Conservation (phyloP, 2,329 filamentous ascomycete genomes). For the Xylaria arbuscula region DNA sequence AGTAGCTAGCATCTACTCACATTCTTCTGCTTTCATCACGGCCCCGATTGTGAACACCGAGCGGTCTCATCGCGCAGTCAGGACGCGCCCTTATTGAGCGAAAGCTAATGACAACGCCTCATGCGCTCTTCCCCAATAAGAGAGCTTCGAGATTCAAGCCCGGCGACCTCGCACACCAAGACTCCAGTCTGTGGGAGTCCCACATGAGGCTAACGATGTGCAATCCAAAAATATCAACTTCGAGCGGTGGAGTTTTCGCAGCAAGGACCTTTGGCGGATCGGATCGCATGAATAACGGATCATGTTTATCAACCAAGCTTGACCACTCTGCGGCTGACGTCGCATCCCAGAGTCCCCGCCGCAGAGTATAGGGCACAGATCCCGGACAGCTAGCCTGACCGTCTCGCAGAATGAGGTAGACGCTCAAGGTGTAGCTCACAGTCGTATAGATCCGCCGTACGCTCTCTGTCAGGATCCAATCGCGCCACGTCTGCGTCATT, state of each 20-base stretch:
- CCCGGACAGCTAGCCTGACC: conserved; percentile 6
- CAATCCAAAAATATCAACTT: conserved; percentile 12
- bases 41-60: too few species aligned
- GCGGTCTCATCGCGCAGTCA: too few species aligned
- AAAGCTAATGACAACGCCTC: too few species aligned
- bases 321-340: conserved; percentile 10
- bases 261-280: conserved; percentile 11
- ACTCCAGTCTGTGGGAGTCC: conserved; percentile 16
- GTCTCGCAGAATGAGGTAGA: conserved; percentile 19
- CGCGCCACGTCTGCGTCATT: neutral
- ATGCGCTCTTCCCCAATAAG: too few species aligned
- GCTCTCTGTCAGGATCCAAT: conserved; percentile 20
- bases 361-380: too few species aligned
- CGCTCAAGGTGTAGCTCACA: conserved; percentile 1
- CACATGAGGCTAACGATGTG: conserved; percentile 18
- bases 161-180: conserved; percentile 11
- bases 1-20: too few species aligned
- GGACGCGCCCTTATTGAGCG: too few species aligned
- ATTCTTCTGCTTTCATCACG: too few species aligned
- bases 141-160: neutral
- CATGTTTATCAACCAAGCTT: neutral
- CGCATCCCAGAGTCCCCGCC: conserved; percentile 12
- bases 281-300: conserved; percentile 22
- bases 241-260: conserved; percentile 1
- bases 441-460: conserved; percentile 16